Evolutionary conservation across 352 stramenopile genomes (phyloP).

Genomic region (Phytopythium litorale): DNA sequence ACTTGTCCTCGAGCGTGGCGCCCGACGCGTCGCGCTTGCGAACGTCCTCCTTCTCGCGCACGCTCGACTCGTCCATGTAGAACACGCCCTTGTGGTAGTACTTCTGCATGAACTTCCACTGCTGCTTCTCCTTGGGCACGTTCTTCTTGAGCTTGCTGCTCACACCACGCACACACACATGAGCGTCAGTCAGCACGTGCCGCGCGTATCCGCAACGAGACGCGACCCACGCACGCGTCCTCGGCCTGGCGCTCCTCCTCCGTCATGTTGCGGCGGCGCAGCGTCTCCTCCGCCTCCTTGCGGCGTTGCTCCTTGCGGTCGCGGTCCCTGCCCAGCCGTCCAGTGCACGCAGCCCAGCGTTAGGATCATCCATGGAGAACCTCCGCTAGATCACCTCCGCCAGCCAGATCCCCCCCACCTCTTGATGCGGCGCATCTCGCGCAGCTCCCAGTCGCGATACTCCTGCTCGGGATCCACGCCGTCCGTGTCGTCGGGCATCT

Average conservation of each 20-base stretch:
- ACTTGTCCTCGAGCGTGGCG: conserved; percentile 91
- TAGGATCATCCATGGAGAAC: too few species aligned
- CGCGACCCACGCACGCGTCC: conserved; percentile 63
- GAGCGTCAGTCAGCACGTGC: conserved; percentile 4
- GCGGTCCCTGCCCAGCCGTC: conserved; percentile 48
- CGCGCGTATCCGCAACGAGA: neutral
- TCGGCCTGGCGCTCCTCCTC: conserved; percentile 93
- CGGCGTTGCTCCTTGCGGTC: conserved; percentile 74
- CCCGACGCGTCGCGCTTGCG: conserved; percentile 87
- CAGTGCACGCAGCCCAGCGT: conserved; percentile 3
- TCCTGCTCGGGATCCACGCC: conserved; percentile 87
- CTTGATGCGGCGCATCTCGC: conserved; percentile 92
- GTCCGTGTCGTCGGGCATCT: conserved; percentile 91
- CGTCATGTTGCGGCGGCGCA: conserved; percentile 91
- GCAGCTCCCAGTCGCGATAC: conserved; percentile 92
- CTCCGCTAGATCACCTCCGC: neutral
- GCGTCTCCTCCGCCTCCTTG: conserved; percentile 87
- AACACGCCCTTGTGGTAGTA: conserved; percentile 99
- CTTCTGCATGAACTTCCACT: conserved; percentile 96
- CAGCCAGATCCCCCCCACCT: conserved; percentile 26
- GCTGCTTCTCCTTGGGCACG: conserved; percentile 74
- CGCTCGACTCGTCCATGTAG: conserved; percentile 95
- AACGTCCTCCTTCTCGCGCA: conserved; percentile 88
- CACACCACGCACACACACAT: too few species aligned
- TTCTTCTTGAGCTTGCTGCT: conserved; percentile 81